These are phyloP conservation scores for Vinca minor DNA, from an alignment of 257 asterid genomes.

Conservation along the genomic window DNA sequence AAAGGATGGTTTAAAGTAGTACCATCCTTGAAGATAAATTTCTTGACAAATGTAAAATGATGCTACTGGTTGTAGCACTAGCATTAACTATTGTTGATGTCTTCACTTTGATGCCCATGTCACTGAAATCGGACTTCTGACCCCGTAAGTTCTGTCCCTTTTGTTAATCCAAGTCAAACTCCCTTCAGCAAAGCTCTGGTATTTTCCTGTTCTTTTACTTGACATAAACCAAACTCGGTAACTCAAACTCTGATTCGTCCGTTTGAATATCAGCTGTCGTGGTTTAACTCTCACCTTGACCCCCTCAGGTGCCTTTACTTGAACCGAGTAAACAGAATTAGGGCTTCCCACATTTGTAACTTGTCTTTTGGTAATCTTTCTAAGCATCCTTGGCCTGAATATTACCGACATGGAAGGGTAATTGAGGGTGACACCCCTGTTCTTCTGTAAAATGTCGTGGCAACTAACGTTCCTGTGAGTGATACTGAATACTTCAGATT, in stretches of 20 bases:
- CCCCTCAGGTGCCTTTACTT: conserved; percentile 59
- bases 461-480: conserved; percentile 83
- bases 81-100: neutral
- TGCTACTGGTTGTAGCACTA: conserved; percentile 15
- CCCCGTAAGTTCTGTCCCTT: conserved; percentile 34
- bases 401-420: conserved; percentile 67
- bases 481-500: conserved; percentile 58
- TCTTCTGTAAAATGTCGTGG: conserved; percentile 40
- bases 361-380: conserved; percentile 45
- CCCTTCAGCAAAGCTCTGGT: conserved; percentile 44
- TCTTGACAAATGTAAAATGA: neutral
- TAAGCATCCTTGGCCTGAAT: conserved; percentile 43
- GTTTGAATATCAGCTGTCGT: conserved; percentile 42
- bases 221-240: conserved; percentile 62
- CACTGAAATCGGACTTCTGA: conserved; percentile 78
- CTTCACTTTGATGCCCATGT: conserved; percentile 56
- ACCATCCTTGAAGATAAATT: conserved; percentile 3
- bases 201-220: conserved; percentile 26
- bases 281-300: conserved; percentile 66
- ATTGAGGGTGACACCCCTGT: conserved; percentile 74
- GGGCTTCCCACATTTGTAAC: conserved; percentile 62
- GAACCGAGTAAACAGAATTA: conserved; percentile 26
- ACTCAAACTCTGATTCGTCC: conserved; percentile 46
- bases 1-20: conserved; percentile 6
- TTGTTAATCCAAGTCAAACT: conserved; percentile 64